Evolutionary conservation across 1,284 basidiomycete species (phyloP).

Genomic region (Meira nashicola): DNA sequence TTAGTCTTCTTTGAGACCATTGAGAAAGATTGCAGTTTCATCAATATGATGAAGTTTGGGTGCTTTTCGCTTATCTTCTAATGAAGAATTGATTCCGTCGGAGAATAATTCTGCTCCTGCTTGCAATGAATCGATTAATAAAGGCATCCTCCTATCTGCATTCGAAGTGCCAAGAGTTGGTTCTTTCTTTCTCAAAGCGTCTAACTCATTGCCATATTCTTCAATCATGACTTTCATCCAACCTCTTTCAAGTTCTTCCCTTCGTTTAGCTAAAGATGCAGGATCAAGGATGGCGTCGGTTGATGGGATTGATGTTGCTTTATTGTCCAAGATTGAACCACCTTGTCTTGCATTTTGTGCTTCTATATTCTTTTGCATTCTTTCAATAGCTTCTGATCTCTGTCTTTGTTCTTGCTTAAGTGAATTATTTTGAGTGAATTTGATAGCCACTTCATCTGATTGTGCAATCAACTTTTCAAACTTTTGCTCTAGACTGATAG

Average conservation of each 20-base stretch:
- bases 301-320: neutral
- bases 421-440: neutral
- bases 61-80: neutral
- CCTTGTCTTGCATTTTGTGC: neutral
- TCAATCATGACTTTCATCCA: slow-evolving; percentile 6
- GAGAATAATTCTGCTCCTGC: slow-evolving; percentile 12
- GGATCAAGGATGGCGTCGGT: no score
- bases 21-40: no score
- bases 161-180: neutral
- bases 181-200: slow-evolving; percentile 7
- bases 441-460: no score
- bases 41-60: no score
- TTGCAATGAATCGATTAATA: slow-evolving; percentile 12
- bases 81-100: neutral
- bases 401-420: no score
- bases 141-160: neutral
- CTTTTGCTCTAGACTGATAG: no score
- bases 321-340: neutral
- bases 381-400: neutral
- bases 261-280: neutral
- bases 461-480: no score
- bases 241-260: neutral
- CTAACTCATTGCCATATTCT: slow-evolving; percentile 4
- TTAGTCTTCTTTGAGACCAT: no score
- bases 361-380: neutral